phyloP scores from a whole-genome alignment of 2,329 filamentous ascomycete genomes.

The Sordariomycetes sp. region DNA sequence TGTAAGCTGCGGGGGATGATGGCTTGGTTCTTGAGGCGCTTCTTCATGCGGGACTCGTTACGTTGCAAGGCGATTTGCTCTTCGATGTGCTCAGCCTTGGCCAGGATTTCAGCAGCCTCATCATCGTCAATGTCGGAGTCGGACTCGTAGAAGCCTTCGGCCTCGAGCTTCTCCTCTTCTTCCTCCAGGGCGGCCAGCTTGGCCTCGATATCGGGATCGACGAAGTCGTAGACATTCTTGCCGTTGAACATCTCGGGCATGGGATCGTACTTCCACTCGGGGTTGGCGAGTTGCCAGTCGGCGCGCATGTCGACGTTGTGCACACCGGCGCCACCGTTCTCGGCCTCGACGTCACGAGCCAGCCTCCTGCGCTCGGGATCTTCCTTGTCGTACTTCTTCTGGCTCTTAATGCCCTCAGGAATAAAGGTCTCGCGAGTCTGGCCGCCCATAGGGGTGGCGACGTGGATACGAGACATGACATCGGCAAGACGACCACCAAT shows the following conservation, averaged over 20 bases:
- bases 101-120: conserved; percentile 76
- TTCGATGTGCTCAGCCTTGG: conserved; percentile 85
- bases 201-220: conserved; percentile 91
- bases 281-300: conserved; percentile 78
- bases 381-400: conserved; percentile 82
- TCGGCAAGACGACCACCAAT: conserved; percentile 79
- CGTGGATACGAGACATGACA: conserved; percentile 89
- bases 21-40: conserved; percentile 93
- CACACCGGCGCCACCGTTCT: conserved; percentile 90
- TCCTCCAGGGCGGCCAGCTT: conserved; percentile 89
- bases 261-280: conserved; percentile 93
- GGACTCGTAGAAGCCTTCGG: conserved; percentile 88
- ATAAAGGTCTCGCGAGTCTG: conserved; percentile 74
- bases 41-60: conserved; percentile 92
- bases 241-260: conserved; percentile 91
- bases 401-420: conserved; percentile 70
- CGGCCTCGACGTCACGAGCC: conserved; percentile 79
- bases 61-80: conserved; percentile 89
- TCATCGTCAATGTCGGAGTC: conserved; percentile 76
- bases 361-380: conserved; percentile 78
- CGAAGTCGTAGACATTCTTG: conserved; percentile 95
- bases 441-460: conserved; percentile 85
- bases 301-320: conserved; percentile 89
- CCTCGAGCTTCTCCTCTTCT: conserved; percentile 88
- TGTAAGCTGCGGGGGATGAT: conserved; percentile 78